Evolutionary conservation across 768 basidiomycete genomes (phyloP).

Genomic region (Leccinum longicurvipes): DNA sequence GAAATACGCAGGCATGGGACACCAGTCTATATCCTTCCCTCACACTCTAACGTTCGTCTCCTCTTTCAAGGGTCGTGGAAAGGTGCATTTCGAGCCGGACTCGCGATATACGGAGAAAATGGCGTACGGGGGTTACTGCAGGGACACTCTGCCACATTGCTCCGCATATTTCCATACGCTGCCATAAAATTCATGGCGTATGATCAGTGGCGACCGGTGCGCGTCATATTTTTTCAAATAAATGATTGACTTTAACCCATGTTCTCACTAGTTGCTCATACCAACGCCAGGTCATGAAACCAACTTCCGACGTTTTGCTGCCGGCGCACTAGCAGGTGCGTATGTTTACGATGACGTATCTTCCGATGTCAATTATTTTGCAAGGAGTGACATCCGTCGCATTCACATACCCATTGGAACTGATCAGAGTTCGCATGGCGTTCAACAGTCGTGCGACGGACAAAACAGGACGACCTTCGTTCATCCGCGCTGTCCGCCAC

Average conservation of each 20-base stretch:
- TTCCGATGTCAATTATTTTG: neutral
- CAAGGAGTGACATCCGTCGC: constrained; percentile 85
- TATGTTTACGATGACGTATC: constrained; percentile 2
- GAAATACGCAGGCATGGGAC: constrained; percentile 83
- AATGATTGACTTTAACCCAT: neutral
- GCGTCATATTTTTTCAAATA: constrained; percentile 12
- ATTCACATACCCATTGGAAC: constrained; percentile 92
- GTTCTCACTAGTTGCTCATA: constrained; percentile 65
- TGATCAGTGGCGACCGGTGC: constrained; percentile 78
- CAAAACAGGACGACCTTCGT: constrained; percentile 43
- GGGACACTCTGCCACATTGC: constrained; percentile 92
- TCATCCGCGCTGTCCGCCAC: constrained; percentile 50
- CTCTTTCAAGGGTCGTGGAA: constrained; percentile 72
- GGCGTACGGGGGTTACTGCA: constrained; percentile 86
- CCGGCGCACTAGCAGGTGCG: constrained; percentile 85
- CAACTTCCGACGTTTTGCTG: constrained; percentile 72
- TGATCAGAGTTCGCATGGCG: constrained; percentile 94
- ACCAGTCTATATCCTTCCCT: constrained; percentile 24
- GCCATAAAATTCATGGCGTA: constrained; percentile 97
- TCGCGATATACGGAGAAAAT: constrained; percentile 60
- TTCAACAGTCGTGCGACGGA: constrained; percentile 40
- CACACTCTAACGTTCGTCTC: constrained; percentile 6
- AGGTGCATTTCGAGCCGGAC: constrained; percentile 76
- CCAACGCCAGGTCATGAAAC: constrained; percentile 78
- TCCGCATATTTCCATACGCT: constrained; percentile 95